Evolutionary conservation across 2,329 filamentous ascomycete genomes (phyloP), one percentile per base, ranked within the genome.

Genomic region (Stenocarpella maydis): DNA sequence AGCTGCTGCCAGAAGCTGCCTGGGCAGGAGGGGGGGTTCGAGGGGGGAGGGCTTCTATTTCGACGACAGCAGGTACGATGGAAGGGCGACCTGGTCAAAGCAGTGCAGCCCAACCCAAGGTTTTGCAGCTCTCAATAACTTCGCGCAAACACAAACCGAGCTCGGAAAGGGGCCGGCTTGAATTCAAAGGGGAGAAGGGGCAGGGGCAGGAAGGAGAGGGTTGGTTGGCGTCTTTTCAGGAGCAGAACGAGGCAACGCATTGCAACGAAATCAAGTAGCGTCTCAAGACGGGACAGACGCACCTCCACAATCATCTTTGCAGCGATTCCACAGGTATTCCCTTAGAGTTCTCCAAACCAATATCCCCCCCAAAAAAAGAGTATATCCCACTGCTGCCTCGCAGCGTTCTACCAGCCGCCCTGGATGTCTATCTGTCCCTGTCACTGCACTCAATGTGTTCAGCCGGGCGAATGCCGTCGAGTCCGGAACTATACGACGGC

Each of bases 241-340:
- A n/a, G 12, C 39, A 47, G 45, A 21, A 49, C 15, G 37, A 43
- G 34, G 31, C 39, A 39, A 63, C 9, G 4, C 34, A 58, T 43
- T 49, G 65, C 55, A 41, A 39, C 31, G 12, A 39, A 65, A 50
- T 28, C 19, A 19, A 37, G 31, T 21, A 47, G 41, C 54, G 49
- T 24, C 26, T 31, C 24, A 47, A 61, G 37, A 34, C 19, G 10
- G 53, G 58, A 45, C 15, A 37, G 21, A 70, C 69, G 28, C 28
- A 70, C 79, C 75, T 81, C 79, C 72, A 81, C 78, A 73, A 81
- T 80, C 79, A 81, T 81, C 68, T 72, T 79, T 74, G 6, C 37
- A 24, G 28, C 14, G 19, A 54, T 60, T 39, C 45, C 50, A 53
- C 17, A 47, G 41, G 19, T 24, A 47, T 17, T 52, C 21, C 14